Evolutionary conservation across 345 rosid genomes (phyloP), one percentile per base, ranked within the genome.

Genomic region (Rhodamnia rubescens): DNA sequence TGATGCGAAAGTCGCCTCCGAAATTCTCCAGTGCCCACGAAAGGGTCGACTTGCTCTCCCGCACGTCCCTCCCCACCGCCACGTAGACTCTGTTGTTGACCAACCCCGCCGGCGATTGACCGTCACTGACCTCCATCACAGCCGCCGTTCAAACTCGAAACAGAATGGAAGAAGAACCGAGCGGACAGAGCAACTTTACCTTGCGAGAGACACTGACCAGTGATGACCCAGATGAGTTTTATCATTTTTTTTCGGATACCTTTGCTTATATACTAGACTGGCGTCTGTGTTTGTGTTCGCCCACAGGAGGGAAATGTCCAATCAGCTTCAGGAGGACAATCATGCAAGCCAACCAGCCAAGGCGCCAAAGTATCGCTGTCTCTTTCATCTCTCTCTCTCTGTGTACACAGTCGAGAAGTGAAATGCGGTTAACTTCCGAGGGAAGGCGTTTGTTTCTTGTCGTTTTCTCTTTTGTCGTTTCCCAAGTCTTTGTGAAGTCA

Each of bases 31-130:
- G 55, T 52, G 95, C 93, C 95, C 95, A 93, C 44, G 87, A 82
- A 56, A 94, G 86, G 90, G 91, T 91, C 83, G 83, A 84, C 88
- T 88, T 90, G 87, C 91, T 92, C 80, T 92, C 90, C 86, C 85
- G 89, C 29, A 91, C 84, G 53, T 88, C 92, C 53, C 85, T 91
- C 83, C 94, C 94, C 44, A 94, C 94, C 5, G 95, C 95, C 85
- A 93, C 92, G 85, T 90, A 93, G 32, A 94, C 90, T 49, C 92
- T 90, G 26, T 92, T 90, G 82, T 85, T 90, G 84, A 84, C 85
- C 56, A 9, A 84, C 69, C 81, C 82, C 29, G 91, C 90, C 89
- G 91, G 88, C 80, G 88, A 56, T 50, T 53, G 84, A 22, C 21
- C 83, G 7, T 6, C 1, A 26, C 2, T 10, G 2, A 36, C 11